Evolutionary conservation across 1,284 basidiomycete species (phyloP).

Genomic region (Ustilago curta): DNA sequence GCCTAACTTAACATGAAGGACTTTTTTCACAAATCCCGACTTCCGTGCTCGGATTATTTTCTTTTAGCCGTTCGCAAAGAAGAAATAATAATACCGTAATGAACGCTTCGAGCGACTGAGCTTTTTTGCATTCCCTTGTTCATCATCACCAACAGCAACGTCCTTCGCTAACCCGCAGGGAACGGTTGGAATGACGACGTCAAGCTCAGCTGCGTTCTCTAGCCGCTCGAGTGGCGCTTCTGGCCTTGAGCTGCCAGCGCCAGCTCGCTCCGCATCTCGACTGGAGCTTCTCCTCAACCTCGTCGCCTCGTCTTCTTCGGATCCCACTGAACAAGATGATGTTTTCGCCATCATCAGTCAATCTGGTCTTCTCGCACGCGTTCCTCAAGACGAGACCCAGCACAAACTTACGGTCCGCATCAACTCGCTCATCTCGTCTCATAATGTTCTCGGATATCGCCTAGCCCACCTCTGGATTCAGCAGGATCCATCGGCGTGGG

Average conservation of each 20-base stretch:
- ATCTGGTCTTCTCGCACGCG: slow-evolving; percentile 23
- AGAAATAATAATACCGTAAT: neutral
- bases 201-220: neutral
- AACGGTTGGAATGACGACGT: slow-evolving; percentile 4
- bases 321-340: slow-evolving; percentile 19
- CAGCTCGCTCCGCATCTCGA: slow-evolving; percentile 24
- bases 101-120: neutral
- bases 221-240: slow-evolving; percentile 12
- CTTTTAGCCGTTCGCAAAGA: slow-evolving; percentile 16
- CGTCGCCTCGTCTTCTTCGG: slow-evolving; percentile 19
- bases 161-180: neutral
- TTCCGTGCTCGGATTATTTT: too few species aligned
- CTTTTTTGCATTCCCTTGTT: slow-evolving; percentile 1
- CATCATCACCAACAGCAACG: slow-evolving; percentile 1
- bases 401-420: slow-evolving; percentile 50
- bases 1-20: slow-evolving; percentile 11
- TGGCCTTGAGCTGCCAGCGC: slow-evolving; percentile 23
- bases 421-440: slow-evolving; percentile 46
- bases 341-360: slow-evolving; percentile 32
- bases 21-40: too few species aligned
- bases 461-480: slow-evolving; percentile 45
- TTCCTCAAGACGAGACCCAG: slow-evolving; percentile 32
- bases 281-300: slow-evolving; percentile 44
- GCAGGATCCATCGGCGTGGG: slow-evolving; percentile 41
- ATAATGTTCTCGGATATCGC: slow-evolving; percentile 42